These are phyloP conservation scores for Sugiyamaella xylanicola DNA, from an alignment of 1,139 yeast species.

Conservation along the genomic window DNA sequence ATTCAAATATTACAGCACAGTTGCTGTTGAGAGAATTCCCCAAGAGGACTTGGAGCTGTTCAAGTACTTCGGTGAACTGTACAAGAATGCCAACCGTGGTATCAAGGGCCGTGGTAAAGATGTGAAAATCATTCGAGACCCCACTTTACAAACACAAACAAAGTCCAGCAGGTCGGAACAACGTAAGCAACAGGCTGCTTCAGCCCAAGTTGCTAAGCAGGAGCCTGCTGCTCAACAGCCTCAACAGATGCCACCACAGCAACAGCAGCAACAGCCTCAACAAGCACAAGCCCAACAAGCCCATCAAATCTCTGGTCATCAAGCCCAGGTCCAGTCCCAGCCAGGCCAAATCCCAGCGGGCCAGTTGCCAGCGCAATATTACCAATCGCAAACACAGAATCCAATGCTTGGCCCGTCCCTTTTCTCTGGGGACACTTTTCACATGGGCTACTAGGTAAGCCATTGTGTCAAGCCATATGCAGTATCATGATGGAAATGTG, in stretches of 20 bases:
- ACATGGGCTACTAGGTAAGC: slow-evolving; percentile 33
- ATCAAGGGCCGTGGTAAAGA: slow-evolving; percentile 86
- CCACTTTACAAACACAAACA: slow-evolving; percentile 15
- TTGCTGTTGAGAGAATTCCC: slow-evolving; percentile 47
- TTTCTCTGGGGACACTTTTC: slow-evolving; percentile 29
- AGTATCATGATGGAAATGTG: too few relatives aligned
- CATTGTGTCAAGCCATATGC: too few relatives aligned
- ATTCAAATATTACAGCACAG: slow-evolving; percentile 34
- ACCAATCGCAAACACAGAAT: slow-evolving; percentile 21
- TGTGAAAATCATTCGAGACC: slow-evolving; percentile 30
- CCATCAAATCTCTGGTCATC: not conserved
- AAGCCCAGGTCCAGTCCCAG: not conserved
- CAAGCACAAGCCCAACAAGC: too few relatives aligned
- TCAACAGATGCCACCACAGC: slow-evolving; percentile 8
- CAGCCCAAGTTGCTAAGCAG: slow-evolving; percentile 8
- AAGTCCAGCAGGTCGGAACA: slow-evolving; percentile 15
- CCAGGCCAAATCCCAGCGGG: slow-evolving; percentile 7
- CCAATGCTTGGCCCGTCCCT: slow-evolving; percentile 28
- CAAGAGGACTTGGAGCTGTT: slow-evolving; percentile 66
- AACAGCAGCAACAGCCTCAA: slow-evolving; percentile 11
- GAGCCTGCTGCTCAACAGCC: slow-evolving; percentile 13
- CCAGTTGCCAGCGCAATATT: slow-evolving; percentile 21
- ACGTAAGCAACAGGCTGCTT: slow-evolving; percentile 8
- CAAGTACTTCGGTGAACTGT: slow-evolving; percentile 74
- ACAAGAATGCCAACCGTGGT: slow-evolving; percentile 87